Evolutionary conservation across 306 rosid genomes (phyloP).

Genomic region (Senna siamea): DNA sequence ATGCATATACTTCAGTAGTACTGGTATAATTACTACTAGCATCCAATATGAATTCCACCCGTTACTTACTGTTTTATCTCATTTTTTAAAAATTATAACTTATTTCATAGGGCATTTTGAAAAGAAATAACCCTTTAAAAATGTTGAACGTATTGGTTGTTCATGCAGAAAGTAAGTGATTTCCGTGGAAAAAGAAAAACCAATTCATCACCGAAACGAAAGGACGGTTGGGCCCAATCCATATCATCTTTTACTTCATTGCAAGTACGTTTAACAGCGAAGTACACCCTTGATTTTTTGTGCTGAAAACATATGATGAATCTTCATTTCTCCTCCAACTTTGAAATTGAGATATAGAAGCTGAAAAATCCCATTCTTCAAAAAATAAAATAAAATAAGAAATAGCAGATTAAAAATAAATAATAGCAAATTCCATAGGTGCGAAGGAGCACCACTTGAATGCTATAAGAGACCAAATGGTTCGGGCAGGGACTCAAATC

Average conservation of each 20-base stretch:
- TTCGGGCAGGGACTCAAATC: constrained; percentile 90
- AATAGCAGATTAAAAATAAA: constrained; percentile 38
- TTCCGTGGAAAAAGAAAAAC: no score
- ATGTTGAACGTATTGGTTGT: neutral
- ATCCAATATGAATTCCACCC: no score
- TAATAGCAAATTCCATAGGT: constrained; percentile 33
- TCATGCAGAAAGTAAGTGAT: neutral
- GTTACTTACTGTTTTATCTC: no score
- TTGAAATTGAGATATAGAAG: constrained; percentile 37
- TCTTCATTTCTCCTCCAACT: constrained; percentile 56
- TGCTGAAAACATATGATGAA: constrained; percentile 39
- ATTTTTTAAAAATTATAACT: no score
- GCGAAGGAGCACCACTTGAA: constrained; percentile 39
- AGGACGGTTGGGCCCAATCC: neutral
- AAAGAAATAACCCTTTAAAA: no score
- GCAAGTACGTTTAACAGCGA: constrained; percentile 32
- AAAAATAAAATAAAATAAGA: constrained; percentile 39
- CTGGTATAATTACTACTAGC: no score
- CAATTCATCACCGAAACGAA: neutral
- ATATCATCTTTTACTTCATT: neutral
- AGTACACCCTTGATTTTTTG: constrained; percentile 45
- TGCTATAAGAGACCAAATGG: constrained; percentile 85
- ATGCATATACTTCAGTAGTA: no score
- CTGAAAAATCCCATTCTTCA: constrained; percentile 55
- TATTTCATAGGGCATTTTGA: no score